Base-by-base conservation (phyloP, 2,329 filamentous ascomycete genomes). In the Penicillium italicum region DNA sequence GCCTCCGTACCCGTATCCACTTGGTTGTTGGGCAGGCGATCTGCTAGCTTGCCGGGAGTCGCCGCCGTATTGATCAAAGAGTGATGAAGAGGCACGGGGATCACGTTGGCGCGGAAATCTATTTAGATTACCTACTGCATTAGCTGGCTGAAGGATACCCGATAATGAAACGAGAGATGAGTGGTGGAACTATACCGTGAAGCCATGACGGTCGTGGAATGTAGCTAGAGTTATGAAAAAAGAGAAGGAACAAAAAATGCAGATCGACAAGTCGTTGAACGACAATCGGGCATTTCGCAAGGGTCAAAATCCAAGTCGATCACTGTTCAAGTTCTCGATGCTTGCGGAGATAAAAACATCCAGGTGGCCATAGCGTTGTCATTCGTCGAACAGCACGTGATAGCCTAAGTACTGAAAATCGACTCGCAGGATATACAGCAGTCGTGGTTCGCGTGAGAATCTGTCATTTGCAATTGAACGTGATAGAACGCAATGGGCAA, bases 61-160 rank as follows among this genome's bases (percentile, higher is more conserved):
- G 64, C 82, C 81, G 61, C 82, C 85, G 75, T 91, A 91, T 65
- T 86, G 85, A 63, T 88, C 87, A 76, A 91, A 91, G 61, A 91
- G 84, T 62, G 86, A 85, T 69, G 84, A 87, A 69, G 88, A 72
- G 80, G 68, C 85, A 82, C 77, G 90, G 80, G 77, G 88, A 82
- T 76, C 74, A 53, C 74, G 72, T 78, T 91, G 88, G 66, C 81
- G 76, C 65, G 84, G 81, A 73, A 89, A 90, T 78, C 87, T 89
- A 59, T 50, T 31, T 14, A 12, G 11, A 40, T 38, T 10, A 24
- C 14, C 14, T 24, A 10, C n/a, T 30, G 14, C 28, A 42, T 50
- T 11, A 51, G 57, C n/a, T 20, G 26, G 12, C 31, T 52, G 48
- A 43, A 41, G 22, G 43, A 30, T 11, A 24, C 10, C 18, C 7